Base-by-base conservation (phyloP, 2,329 filamentous ascomycete species). In the Elsinoe arachidis region DNA sequence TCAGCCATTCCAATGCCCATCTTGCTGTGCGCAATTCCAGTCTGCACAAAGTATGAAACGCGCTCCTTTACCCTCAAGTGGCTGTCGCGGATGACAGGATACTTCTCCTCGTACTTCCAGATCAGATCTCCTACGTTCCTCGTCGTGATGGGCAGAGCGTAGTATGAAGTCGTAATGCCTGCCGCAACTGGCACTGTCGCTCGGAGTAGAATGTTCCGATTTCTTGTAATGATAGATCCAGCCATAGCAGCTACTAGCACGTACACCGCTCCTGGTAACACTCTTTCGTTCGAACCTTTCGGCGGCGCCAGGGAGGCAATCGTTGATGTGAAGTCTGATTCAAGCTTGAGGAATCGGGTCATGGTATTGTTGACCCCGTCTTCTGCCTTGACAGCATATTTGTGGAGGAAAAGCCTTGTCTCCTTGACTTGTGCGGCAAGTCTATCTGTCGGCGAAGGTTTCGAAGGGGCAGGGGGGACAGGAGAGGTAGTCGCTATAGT, bases 191-290 rank as follows among this genome's bases (percentile, higher is more conserved):
- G 93, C 1, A 88, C 80, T 1, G 85, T 78, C 56, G 86, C 84
- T 64, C 93, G 85, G 56, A 99, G 76, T 61, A 96, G 71, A 61
- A 97, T 80, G 72, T 87, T 91, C 65, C 92, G 85, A 78, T 95
- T 95, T 62, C 92, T 84, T 57, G 88, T 84, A 57, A 96, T 78
- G 70, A 99, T 97, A 72, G 84, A 90, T 65, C 92, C 93, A 35
- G 93, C 89, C 91, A 99, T 96, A 66, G 89, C 85, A 41, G 91
- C 86, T 49, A 99, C 91, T 30, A 96, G 81, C 47, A 97, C 90
- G 75, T 97, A 97, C 64, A 97, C 83, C 59, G 84, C 79, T 23
- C 92, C 92, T 34, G 93, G 93, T 74, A 97, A 85, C 58, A 99
- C 80, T 69, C 85, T 84, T 78, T 99, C 93, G 70, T 88, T 88